Base-by-base conservation (phyloP, 176 grass and related monocot species). In the Aegilops bicornis region DNA sequence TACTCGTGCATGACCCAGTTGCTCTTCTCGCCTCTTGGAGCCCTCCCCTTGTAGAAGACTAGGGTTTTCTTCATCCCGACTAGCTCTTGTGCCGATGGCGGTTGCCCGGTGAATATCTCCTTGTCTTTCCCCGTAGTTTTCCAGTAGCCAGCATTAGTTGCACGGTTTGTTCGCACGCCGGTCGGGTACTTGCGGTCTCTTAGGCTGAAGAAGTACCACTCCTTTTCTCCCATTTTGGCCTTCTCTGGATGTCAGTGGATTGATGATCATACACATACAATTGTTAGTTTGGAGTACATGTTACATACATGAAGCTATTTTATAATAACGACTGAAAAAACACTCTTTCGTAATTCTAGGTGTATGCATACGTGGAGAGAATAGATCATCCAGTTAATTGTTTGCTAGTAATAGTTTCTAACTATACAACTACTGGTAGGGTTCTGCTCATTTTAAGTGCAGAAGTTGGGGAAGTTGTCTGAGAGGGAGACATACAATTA, bases 1-100 rank as follows among this genome's bases (percentile, higher is more conserved):
- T 98, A 95, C 79, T 98, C 95, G 36, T 98, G 95, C 87, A 95
- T 98, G 72, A 98, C 92, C 95, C 95, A 98, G 35, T 93, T 98
- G 6, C 89, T 93, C 69, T 98, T 98, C 78, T 98, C 89, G 7
- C 95, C 95, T 59, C 89, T 92, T 3, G 95, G 93, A 66, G 95
- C 95, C 64, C 95, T 93, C 17, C 95, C 95, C n/a, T 95, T 98
- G 85, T 98, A 98, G 76, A 98, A 98, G 33, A 98, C 95, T 16
- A 98, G 80, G 5, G 95, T 98, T 87, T 98, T 98, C 71, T 98
- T 98, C 93, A 93, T 95, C 7, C 95, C 95, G 6, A 92, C 89
- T 0, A 97, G 83, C n/a, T 90, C 88, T 1, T 71, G 69, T 2
- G 80, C 66, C 5, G 71, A 33, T 0, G 72, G 58, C 19, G 14